phyloP scores from a whole-genome alignment of 176 grass and related monocot genomes.

The Carex scoparia region DNA sequence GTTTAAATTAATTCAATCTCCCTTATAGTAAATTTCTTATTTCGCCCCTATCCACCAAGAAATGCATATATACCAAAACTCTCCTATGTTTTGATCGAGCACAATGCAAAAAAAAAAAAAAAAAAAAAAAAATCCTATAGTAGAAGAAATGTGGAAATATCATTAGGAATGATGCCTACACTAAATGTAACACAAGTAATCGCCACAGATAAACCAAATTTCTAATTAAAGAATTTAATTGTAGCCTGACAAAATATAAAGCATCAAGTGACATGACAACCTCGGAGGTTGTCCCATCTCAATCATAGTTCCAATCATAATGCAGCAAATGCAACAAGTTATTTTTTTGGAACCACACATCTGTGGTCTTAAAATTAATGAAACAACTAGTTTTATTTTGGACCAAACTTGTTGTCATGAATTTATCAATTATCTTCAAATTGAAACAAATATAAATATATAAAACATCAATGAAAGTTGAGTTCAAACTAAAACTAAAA shows the following conservation, averaged over 20 bases:
- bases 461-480: neutral
- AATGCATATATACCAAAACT: neutral
- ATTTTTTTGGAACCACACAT: neutral
- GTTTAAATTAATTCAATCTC: too few relatives aligned
- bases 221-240: neutral
- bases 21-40: too few relatives aligned
- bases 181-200: neutral
- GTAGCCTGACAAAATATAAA: slow-evolving; percentile 10
- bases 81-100: neutral
- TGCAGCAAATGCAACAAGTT: slow-evolving; percentile 2
- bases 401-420: slow-evolving; percentile 2
- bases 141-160: too few relatives aligned
- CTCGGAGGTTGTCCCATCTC: slow-evolving; percentile 45
- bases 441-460: neutral
- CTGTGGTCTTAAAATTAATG: neutral
- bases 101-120: neutral
- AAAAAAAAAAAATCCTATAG: neutral
- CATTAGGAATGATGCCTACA: slow-evolving; percentile 20
- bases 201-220: neutral
- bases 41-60: neutral
- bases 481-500: neutral
- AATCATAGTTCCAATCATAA: slow-evolving; percentile 34
- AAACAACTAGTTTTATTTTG: neutral
- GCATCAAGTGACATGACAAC: slow-evolving; percentile 10
- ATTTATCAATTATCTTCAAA: neutral